Evolutionary conservation across 768 basidiomycete genomes (phyloP).

Genomic region (Naganishia antarctica): DNA sequence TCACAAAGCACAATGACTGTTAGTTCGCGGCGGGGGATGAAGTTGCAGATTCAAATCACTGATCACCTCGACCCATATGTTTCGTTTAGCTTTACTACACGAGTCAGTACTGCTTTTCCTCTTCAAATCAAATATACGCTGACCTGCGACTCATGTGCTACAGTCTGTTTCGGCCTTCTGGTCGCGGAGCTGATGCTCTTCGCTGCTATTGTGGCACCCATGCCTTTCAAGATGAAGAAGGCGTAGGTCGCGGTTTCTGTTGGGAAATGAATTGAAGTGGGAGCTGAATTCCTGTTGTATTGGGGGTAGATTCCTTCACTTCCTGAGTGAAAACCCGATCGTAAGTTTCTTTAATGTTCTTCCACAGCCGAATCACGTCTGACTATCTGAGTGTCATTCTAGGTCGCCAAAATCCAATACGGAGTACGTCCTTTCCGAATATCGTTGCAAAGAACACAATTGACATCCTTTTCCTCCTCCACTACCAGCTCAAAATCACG

Average conservation of each 20-base stretch:
- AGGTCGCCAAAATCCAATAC: constrained; percentile 82
- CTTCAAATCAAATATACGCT: neutral
- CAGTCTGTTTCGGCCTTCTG: constrained; percentile 70
- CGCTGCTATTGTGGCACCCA: constrained; percentile 54
- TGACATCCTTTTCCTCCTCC: neutral
- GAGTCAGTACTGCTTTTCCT: constrained; percentile 25
- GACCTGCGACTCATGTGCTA: constrained; percentile 7
- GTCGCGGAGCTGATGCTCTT: constrained; percentile 55
- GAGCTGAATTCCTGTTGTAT: neutral
- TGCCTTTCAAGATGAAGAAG: constrained; percentile 66
- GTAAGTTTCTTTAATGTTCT: constrained; percentile 54
- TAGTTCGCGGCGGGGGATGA: neutral
- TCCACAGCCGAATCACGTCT: too few species aligned
- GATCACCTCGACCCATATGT: neutral
- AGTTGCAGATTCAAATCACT: neutral
- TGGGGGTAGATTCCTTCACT: constrained; percentile 41
- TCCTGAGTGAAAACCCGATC: constrained; percentile 57
- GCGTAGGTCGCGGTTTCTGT: constrained; percentile 35
- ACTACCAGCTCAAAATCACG: constrained; percentile 67
- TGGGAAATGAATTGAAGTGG: neutral
- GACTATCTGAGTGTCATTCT: too few species aligned
- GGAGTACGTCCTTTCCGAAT: constrained; percentile 48
- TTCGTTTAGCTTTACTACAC: constrained; percentile 43
- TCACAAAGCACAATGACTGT: constrained; percentile 1
- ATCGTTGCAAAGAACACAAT: neutral